A percentile compares a stretch with the other conserved stretches of the same genome.
These are phyloP conservation scores for Penicillium cinerascens DNA, from an alignment of 495 filamentous ascomycete genomes.

Conservation along the genomic window DNA sequence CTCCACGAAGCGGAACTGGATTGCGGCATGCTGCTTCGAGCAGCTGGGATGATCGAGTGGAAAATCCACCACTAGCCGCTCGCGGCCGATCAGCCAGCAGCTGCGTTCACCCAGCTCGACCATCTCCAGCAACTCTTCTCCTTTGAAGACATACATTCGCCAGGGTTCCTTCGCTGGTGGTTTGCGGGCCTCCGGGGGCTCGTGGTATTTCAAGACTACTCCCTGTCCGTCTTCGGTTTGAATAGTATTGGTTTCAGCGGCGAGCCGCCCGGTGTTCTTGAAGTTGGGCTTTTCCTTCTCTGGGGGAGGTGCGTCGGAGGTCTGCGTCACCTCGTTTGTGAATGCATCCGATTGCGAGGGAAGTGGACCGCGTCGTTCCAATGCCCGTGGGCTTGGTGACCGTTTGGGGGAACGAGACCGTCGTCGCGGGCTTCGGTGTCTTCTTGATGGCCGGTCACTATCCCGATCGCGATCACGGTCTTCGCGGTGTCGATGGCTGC, in stretches of 20 bases:
- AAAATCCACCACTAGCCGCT: conserved; percentile 75
- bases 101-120: conserved; percentile 69
- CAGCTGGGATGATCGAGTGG: conserved; percentile 85
- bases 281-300: conserved; percentile 90
- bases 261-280: conserved; percentile 72
- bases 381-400: conserved; percentile 27
- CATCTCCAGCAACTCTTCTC: conserved; percentile 70
- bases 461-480: conserved; percentile 23
- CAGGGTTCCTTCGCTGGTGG: conserved; percentile 73
- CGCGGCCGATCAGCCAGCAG: conserved; percentile 89
- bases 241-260: conserved; percentile 83
- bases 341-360: conserved; percentile 72
- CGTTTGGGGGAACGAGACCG: conserved; percentile 35
- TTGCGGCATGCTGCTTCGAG: conserved; percentile 90
- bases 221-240: conserved; percentile 58
- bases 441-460: conserved; percentile 23
- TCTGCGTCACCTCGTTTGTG: conserved; percentile 42
- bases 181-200: conserved; percentile 89
- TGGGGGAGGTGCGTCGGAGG: conserved; percentile 30
- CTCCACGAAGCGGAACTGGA: conserved; percentile 85
- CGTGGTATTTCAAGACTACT: conserved; percentile 88
- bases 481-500: conserved; percentile 29
- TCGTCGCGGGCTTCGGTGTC: conserved; percentile 25
- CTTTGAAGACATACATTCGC: conserved; percentile 94
- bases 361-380: conserved; percentile 53